A percentile compares a stretch with the other conserved stretches of the same genome.
These are phyloP conservation scores for Scleromitrula shiraiana DNA, from an alignment of 2,329 filamentous ascomycete genomes.

Conservation along the genomic window DNA sequence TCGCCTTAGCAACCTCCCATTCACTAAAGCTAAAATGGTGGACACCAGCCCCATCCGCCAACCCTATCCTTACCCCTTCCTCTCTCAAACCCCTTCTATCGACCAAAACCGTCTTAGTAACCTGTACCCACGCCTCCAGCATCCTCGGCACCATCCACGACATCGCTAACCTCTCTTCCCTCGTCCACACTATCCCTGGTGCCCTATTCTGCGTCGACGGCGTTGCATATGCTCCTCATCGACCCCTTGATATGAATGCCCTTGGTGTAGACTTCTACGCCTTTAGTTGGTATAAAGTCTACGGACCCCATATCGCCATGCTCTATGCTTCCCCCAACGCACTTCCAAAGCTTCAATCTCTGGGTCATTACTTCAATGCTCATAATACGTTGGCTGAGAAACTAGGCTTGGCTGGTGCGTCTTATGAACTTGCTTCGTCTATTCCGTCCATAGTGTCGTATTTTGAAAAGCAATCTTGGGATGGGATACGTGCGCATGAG, in stretches of 20 bases:
- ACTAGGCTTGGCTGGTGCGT: constrained; percentile 58
- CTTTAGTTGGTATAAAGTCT: constrained; percentile 82
- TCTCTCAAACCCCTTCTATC: constrained; percentile 42
- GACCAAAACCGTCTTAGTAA: constrained; percentile 58
- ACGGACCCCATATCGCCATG: constrained; percentile 65
- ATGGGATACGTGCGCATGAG: constrained; percentile 49
- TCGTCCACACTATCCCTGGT: constrained; percentile 40
- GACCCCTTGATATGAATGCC: constrained; percentile 57
- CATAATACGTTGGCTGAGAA: constrained; percentile 54
- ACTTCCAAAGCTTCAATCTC: constrained; percentile 46
- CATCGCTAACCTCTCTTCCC: constrained; percentile 43
- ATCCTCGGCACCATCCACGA: constrained; percentile 65
- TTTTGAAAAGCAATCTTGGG: constrained; percentile 44
- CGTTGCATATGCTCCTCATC: constrained; percentile 69
- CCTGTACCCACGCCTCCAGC: constrained; percentile 67
- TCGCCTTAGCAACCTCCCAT: constrained; percentile 54
- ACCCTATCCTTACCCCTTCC: constrained; percentile 24
- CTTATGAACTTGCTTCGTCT: constrained; percentile 60
- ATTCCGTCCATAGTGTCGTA: constrained; percentile 57
- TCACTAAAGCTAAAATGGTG: constrained; percentile 64
- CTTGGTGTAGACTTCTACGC: constrained; percentile 67
- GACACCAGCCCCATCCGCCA: constrained; percentile 40
- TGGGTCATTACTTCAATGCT: constrained; percentile 63
- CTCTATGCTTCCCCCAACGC: constrained; percentile 56
- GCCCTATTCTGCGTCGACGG: constrained; percentile 66